These are phyloP conservation scores for Pneumocystis wakefieldiae DNA, from an alignment of 1,139 yeast species.

Conservation along the genomic window DNA sequence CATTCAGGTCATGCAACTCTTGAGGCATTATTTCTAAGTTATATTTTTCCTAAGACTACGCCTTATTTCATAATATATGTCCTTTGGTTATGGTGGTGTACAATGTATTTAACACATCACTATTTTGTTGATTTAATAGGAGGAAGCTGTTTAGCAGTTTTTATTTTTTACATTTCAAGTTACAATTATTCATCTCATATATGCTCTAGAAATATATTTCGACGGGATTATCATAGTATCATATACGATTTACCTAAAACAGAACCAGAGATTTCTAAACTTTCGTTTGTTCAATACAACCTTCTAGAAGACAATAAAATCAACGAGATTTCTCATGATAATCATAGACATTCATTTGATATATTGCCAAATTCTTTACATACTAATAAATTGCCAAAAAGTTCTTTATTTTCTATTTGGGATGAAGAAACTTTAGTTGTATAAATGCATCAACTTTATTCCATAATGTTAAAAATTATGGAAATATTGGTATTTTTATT, in stretches of 20 bases:
- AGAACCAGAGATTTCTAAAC: not conserved
- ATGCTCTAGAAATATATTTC: not conserved
- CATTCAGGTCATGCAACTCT: slow-evolving; percentile 57
- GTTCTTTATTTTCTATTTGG: not conserved
- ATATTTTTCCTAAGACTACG: slow-evolving; percentile 25
- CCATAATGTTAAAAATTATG: not conserved
- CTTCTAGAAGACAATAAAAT: not conserved
- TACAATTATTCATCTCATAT: not conserved
- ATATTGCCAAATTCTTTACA: not conserved
- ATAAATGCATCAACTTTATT: not conserved
- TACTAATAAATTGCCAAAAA: not conserved
- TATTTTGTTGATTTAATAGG: slow-evolving; percentile 46
- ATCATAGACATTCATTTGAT: not conserved
- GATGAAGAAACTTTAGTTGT: not conserved
- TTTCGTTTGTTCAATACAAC: not conserved
- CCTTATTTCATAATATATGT: slow-evolving; percentile 24
- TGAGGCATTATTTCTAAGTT: slow-evolving; percentile 34
- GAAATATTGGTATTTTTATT: not conserved
- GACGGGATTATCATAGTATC: not conserved
- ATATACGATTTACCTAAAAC: not conserved
- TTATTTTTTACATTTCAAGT: slow-evolving; percentile 22
- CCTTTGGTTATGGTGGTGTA: slow-evolving; percentile 56
- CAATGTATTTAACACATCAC: slow-evolving; percentile 59
- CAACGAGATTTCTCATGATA: not conserved
- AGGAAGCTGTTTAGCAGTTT: slow-evolving; percentile 37